Percentiles rank a stretch among this genome's conserved stretches.
Conservation (phyloP, 2,329 filamentous ascomycete species). For the Chaetomium olivaceum region DNA sequence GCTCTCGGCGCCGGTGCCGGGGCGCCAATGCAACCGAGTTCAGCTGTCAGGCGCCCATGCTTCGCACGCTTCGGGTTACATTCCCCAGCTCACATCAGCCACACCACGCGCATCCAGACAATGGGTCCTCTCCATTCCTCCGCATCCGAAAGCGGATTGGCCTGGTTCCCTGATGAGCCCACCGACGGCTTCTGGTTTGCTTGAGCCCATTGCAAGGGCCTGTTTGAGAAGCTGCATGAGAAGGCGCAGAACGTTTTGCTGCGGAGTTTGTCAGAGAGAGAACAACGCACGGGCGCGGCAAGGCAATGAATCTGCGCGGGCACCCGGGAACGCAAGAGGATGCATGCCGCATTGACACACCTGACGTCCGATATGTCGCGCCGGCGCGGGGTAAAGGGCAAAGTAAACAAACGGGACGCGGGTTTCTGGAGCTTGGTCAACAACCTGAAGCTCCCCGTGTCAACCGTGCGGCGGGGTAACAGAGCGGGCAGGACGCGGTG, state of each 20-base stretch:
- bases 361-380: not conserved
- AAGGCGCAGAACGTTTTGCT: constrained; percentile 9
- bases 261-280: not conserved
- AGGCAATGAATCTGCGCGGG: not conserved
- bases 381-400: constrained; percentile 23
- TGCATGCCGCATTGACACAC: constrained; percentile 9
- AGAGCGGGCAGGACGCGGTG: constrained; percentile 26
- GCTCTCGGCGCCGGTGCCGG: constrained; percentile 19
- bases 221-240: constrained; percentile 29
- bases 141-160: constrained; percentile 21
- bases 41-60: constrained; percentile 24
- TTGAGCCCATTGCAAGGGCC: constrained; percentile 13
- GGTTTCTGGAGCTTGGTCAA: constrained; percentile 21
- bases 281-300: constrained; percentile 6
- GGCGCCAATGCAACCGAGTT: constrained; percentile 23
- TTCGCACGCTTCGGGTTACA: constrained; percentile 23
- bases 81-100: constrained; percentile 29
- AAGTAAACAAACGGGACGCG: constrained; percentile 30
- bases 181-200: constrained; percentile 16
- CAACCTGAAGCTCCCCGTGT: constrained; percentile 20
- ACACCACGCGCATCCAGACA: constrained; percentile 17
- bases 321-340: constrained; percentile 2
- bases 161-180: not conserved
- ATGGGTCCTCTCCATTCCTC: constrained; percentile 21
- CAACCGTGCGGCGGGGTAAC: constrained; percentile 28